Percentiles rank a stretch among this genome's conserved stretches.
These are phyloP conservation scores for Tympanopsis confertula DNA, from an alignment of 2,329 filamentous ascomycete genomes.

Conservation along the genomic window DNA sequence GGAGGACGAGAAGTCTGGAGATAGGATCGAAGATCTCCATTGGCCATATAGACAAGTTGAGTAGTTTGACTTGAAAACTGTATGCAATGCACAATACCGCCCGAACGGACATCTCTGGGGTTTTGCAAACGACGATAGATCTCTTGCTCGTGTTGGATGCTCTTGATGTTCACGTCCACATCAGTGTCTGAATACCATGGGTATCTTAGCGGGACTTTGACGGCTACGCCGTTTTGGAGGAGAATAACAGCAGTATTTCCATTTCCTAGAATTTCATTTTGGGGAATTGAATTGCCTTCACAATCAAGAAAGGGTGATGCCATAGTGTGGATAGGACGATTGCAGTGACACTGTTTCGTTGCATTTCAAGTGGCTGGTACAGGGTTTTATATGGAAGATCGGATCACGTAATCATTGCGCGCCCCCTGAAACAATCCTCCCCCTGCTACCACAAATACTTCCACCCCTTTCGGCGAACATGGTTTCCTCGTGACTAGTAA, in stretches of 20 bases:
- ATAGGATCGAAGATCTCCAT: conserved; percentile 13
- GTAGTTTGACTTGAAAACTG: conserved; percentile 6
- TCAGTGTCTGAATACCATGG: not conserved
- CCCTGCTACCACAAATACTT: not conserved
- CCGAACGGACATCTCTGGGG: no score
- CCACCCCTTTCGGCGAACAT: not conserved
- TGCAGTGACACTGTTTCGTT: not conserved
- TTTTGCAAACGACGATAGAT: no score
- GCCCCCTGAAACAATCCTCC: not conserved
- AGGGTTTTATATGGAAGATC: not conserved
- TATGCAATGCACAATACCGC: conserved; percentile 9
- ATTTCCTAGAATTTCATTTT: not conserved
- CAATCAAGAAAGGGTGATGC: not conserved
- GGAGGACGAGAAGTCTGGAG: conserved; percentile 6
- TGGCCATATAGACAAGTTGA: conserved; percentile 10
- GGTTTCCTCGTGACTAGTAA: not conserved
- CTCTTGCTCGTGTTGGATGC: not conserved
- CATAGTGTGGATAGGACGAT: not conserved
- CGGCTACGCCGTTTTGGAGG: not conserved
- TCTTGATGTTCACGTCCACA: not conserved
- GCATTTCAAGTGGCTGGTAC: not conserved
- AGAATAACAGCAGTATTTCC: not conserved
- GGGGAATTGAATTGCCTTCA: not conserved
- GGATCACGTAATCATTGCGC: not conserved
- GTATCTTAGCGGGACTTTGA: not conserved